Conservation (phyloP, 1,139 yeast genomes). For the Debaryomyces sp. region DNA sequence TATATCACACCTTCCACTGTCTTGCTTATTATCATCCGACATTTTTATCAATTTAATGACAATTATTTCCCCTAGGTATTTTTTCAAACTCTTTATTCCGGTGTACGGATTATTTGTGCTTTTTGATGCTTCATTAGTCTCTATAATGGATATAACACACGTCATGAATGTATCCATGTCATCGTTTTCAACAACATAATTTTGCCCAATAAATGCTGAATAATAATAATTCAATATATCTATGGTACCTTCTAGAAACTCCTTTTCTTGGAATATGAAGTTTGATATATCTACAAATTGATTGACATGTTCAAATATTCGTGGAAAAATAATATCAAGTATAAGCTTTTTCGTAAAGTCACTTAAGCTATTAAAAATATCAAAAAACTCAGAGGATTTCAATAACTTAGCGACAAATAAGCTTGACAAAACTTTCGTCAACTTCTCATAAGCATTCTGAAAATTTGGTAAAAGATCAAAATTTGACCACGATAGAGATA, state of each 20-base stretch:
- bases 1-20: slow-evolving; percentile 1
- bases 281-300: slow-evolving; percentile 37
- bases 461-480: slow-evolving; percentile 24
- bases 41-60: slow-evolving; percentile 13
- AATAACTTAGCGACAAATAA: slow-evolving; percentile 35
- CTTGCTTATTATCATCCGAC: slow-evolving; percentile 6
- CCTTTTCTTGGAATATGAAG: slow-evolving; percentile 39
- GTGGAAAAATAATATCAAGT: slow-evolving; percentile 40
- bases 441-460: slow-evolving; percentile 23
- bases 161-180: slow-evolving; percentile 31
- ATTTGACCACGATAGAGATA: slow-evolving; percentile 30
- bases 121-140: slow-evolving; percentile 21
- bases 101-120: slow-evolving; percentile 7
- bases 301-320: slow-evolving; percentile 38
- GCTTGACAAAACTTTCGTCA: slow-evolving; percentile 28
- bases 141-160: slow-evolving; percentile 37
- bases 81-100: slow-evolving; percentile 22
- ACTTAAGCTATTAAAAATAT: slow-evolving; percentile 22
- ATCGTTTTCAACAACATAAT: slow-evolving; percentile 26
- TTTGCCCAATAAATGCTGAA: slow-evolving; percentile 25
- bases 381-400: slow-evolving; percentile 23
- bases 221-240: slow-evolving; percentile 27
- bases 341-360: slow-evolving; percentile 33
- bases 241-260: slow-evolving; percentile 30
- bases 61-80: slow-evolving; percentile 32